A percentile compares a stretch with the other conserved stretches of the same genome.
phyloP scores from a whole-genome alignment of 495 filamentous ascomycete genomes.

The Penicillium paxilli region DNA sequence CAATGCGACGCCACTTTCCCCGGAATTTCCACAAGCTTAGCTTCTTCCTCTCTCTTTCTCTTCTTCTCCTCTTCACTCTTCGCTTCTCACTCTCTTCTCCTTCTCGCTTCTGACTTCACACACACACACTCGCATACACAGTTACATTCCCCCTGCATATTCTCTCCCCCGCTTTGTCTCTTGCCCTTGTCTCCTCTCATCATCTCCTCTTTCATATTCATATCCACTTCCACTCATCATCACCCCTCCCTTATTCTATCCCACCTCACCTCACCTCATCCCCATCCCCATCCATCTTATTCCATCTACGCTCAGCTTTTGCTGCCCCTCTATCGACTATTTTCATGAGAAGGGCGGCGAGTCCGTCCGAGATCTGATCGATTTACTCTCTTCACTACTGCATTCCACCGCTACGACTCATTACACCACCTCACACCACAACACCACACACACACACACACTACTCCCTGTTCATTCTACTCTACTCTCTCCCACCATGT shows the following conservation, averaged over 20 bases:
- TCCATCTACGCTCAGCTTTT: too few relatives aligned
- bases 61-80: conserved; percentile 3
- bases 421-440: not conserved
- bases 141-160: not conserved
- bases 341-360: conserved; percentile 31
- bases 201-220: not conserved
- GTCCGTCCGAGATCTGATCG: conserved; percentile 25
- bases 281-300: too few relatives aligned
- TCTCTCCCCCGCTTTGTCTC: not conserved
- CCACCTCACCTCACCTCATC: not conserved
- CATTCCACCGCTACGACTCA: conserved; percentile 1
- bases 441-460: too few relatives aligned
- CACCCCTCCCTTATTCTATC: not conserved
- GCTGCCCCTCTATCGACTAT: conserved; percentile 3
- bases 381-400: conserved; percentile 7
- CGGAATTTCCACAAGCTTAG: not conserved
- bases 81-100: not conserved
- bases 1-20: not conserved
- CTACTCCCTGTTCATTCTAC: not conserved
- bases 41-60: not conserved
- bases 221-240: not conserved
- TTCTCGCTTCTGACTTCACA: not conserved
- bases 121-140: conserved; percentile 3
- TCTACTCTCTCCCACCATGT: not conserved
- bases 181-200: not conserved